Conservation (phyloP, 129 eudicot genomes). For the Artemisia argyi region DNA sequence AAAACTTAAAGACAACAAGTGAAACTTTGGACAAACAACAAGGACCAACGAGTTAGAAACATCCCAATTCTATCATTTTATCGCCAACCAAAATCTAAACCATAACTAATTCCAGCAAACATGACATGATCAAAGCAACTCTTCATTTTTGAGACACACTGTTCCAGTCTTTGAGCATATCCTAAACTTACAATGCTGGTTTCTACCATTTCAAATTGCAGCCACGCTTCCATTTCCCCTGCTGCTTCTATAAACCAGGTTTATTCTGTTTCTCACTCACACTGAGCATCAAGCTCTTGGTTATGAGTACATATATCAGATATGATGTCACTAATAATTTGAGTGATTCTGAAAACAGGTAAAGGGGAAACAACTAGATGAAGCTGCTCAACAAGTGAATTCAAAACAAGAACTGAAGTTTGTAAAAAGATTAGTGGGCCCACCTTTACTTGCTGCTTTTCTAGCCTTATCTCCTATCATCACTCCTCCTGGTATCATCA, state of each 20-base stretch:
- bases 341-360: constrained; percentile 19
- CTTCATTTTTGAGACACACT: too few relatives aligned
- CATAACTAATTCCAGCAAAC: too few relatives aligned
- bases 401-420: constrained; percentile 36
- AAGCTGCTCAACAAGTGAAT: constrained; percentile 7
- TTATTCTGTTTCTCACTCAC: background rate
- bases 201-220: constrained; percentile 31
- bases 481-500: constrained; percentile 45
- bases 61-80: too few relatives aligned
- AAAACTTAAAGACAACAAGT: too few relatives aligned
- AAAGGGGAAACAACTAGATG: constrained; percentile 18
- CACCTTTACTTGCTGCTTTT: constrained; percentile 59
- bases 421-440: constrained; percentile 50
- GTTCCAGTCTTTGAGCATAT: too few relatives aligned
- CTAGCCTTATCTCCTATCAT: constrained; percentile 65
- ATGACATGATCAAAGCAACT: too few relatives aligned
- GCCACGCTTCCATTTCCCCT: constrained; percentile 15
- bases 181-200: constrained; percentile 29
- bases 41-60: too few relatives aligned
- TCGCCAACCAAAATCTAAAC: too few relatives aligned
- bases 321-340: background rate
- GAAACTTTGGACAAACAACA: too few relatives aligned
- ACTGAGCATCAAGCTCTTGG: constrained; percentile 24
- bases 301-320: background rate
- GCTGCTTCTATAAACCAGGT: constrained; percentile 39